Percentiles rank a stretch among this genome's conserved stretches.
These are phyloP conservation scores for Clarireedia sp. DNA, from an alignment of 2,329 filamentous ascomycete species.

Conservation along the genomic window DNA sequence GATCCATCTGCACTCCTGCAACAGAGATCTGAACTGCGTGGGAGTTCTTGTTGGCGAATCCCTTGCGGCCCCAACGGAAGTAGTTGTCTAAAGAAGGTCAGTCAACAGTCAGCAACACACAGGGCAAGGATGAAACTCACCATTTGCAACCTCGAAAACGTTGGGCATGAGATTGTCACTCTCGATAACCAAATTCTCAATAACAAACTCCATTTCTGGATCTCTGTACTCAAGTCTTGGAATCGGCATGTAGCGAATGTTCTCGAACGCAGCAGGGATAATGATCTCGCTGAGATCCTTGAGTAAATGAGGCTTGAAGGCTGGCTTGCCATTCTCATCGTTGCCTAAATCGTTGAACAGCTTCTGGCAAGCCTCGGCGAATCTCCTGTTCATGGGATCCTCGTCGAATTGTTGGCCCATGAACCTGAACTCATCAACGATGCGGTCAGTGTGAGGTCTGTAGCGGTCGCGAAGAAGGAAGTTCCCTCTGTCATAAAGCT, in stretches of 20 bases:
- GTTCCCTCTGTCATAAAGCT: constrained; percentile 75
- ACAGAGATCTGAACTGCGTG: constrained; percentile 77
- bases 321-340: constrained; percentile 72
- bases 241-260: constrained; percentile 80
- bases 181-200: constrained; percentile 93
- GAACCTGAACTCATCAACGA: constrained; percentile 87
- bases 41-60: constrained; percentile 69
- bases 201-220: constrained; percentile 71
- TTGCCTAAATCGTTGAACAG: constrained; percentile 87
- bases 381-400: constrained; percentile 78
- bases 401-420: constrained; percentile 80
- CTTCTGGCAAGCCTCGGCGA: constrained; percentile 68
- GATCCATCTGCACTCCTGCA: constrained; percentile 85
- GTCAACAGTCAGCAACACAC: background rate
- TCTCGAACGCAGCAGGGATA: constrained; percentile 73
- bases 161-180: constrained; percentile 97
- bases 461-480: constrained; percentile 87
- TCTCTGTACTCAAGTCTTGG: constrained; percentile 92
- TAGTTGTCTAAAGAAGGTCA: constrained; percentile 58
- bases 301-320: constrained; percentile 87
- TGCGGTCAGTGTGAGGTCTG: constrained; percentile 71
- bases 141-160: constrained; percentile 74
- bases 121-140: constrained; percentile 10
- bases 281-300: constrained; percentile 87
- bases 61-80: constrained; percentile 90